Conservation (phyloP, 1,139 yeast species). For the Candida sp. region DNA sequence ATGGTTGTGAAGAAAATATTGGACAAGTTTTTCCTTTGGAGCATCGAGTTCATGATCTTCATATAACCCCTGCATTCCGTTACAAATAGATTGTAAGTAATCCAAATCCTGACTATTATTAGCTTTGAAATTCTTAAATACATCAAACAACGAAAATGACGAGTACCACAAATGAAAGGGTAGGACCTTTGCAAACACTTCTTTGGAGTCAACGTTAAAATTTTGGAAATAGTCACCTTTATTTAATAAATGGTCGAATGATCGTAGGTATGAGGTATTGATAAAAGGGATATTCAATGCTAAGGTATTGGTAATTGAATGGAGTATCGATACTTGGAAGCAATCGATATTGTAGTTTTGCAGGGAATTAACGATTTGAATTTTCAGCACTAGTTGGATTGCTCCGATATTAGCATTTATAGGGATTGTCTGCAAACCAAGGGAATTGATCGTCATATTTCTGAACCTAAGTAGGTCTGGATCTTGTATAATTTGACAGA, state of each 20-base stretch:
- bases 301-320: conserved; percentile 19
- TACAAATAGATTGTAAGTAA: conserved; percentile 34
- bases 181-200: conserved; percentile 18
- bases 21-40: conserved; percentile 42
- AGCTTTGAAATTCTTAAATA: conserved; percentile 17
- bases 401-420: conserved; percentile 51
- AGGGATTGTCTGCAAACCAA: conserved; percentile 7
- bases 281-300: conserved; percentile 26
- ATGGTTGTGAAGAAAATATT: conserved; percentile 39
- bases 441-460: conserved; percentile 4
- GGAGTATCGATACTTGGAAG: conserved; percentile 19
- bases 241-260: conserved; percentile 32
- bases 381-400: conserved; percentile 22
- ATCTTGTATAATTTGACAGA: conserved; percentile 23
- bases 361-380: conserved; percentile 15
- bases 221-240: conserved; percentile 18
- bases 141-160: conserved; percentile 39
- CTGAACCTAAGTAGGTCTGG: conserved; percentile 21
- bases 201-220: conserved; percentile 10
- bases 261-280: conserved; percentile 28
- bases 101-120: conserved; percentile 29
- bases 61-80: conserved; percentile 29
- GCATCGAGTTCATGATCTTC: conserved; percentile 39
- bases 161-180: conserved; percentile 54
- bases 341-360: conserved; percentile 16